Base-by-base conservation (phyloP, 2,329 filamentous ascomycete species). In the Clonostachys solani region DNA sequence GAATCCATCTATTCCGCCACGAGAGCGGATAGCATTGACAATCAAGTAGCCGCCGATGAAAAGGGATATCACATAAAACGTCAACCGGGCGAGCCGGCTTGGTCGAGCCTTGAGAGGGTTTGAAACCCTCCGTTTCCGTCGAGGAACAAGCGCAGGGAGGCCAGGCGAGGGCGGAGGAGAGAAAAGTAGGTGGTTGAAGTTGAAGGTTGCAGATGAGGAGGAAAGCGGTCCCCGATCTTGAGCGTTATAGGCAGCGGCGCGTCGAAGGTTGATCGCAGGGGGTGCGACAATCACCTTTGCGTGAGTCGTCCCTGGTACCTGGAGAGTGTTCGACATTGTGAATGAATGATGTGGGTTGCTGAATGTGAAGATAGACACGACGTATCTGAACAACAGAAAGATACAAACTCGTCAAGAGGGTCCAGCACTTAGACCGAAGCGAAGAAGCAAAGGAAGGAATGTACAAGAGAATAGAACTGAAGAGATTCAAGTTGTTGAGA, bases 111-210 rank as follows among this genome's bases (percentile, higher is more conserved):
- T 57, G 44, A 68, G 51, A 16, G 61, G 56, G n/a, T 78, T 69
- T 40, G 72, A 68, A 17, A 74, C 72, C 43, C 81, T 78, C 65
- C 85, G 83, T 58, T 83, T 78, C 58, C 81, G 80, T 51, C 83
- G 77, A 13, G 83, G 83, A 35, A 86, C 71, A 46, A 87, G 74
- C 13, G 81, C 83, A 12, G 86, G 88, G 44, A 91, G 77, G 52
- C 81, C 80, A 3, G 86, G 87, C 3, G 84, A 92, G 5, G 86
- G 84, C 23, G 86, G 87, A 2, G 75, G 76, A 23, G 80, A 83
- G 63, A 81, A 84, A 55, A 84, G 69, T 37, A 88, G 75, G 52
- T 87, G 81, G 57, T 84, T 84, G 65, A 86, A 83, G 63, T 69
- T 81, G 64, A 84, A 84, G 42, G 80, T 71, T 16, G 81, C 82